Base-by-base conservation (phyloP, 192 early-diverging fungal species). In the Coemansia sp. region DNA sequence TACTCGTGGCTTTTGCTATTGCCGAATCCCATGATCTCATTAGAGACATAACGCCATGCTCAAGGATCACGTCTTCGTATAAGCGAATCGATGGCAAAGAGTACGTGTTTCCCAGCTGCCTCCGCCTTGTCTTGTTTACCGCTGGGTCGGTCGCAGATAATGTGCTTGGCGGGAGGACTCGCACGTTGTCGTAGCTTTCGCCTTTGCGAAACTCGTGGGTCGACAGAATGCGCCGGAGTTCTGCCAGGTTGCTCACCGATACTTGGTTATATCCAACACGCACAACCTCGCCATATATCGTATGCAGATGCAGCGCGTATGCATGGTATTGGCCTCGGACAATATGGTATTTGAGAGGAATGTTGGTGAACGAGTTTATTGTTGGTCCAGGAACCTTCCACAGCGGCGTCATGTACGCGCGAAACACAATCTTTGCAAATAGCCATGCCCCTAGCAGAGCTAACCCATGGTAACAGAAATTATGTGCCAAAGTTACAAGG, bases 201-300 rank as follows among this genome's bases (percentile, higher is more conserved):
- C 63, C 65, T 42, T 84, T 84, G 53, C 41, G 65, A 19, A 70
- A 84, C 3, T 19, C 38, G 61, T 84, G 82, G 17, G 77, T 67
- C 1, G 78, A 49, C 0, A 80, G 61, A 4, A 84, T 65, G 14
- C 60, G 62, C 13, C 71, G 70, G 3, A 71, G 29, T 14, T 74
- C 67, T 6, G 36, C 15, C 0, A 56, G 56, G 46, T 62, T 66
- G 54, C 63, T 38, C 2, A 84, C 54, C 3, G 76, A 74, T 41
- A 80, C 69, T 25, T 70, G 62, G 67, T 65, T 63, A n/a, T 36
- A 29, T 17, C 74, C 74, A 0, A 81, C 49, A 23, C 82, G 78
- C n/a, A 81, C 78, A 14, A 81, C 34, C 13, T 71, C 54, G 9
- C 82, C 78, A 23, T 81, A 83, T 15, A 67, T 9, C 0, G 22